Evolutionary conservation across 2,329 filamentous ascomycete species (phyloP).

Genomic region (Colletotrichum tofieldiae): DNA sequence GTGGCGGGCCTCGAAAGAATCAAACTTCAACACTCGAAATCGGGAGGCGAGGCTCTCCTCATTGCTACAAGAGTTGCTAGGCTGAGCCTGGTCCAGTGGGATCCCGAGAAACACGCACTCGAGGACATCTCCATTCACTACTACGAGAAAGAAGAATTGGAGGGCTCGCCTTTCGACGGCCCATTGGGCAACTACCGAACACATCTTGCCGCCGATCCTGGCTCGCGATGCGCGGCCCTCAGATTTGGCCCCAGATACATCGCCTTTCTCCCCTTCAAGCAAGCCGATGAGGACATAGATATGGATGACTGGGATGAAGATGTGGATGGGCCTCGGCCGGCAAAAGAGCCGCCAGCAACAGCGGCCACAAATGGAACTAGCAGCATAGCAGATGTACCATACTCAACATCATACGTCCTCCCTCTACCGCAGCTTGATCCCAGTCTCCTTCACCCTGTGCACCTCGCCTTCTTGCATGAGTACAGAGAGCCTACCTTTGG

Average conservation of each 20-base stretch:
- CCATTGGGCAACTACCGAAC: constrained; percentile 83
- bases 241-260: constrained; percentile 92
- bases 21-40: constrained; percentile 79
- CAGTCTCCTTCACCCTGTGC: constrained; percentile 87
- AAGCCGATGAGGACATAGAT: constrained; percentile 87
- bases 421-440: constrained; percentile 91
- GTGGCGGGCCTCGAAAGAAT: constrained; percentile 87
- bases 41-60: constrained; percentile 87
- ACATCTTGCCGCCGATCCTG: constrained; percentile 89
- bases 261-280: constrained; percentile 93
- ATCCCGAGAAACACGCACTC: constrained; percentile 83
- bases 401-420: constrained; percentile 93
- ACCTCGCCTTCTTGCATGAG: constrained; percentile 94
- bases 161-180: constrained; percentile 85
- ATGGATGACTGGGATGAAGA: constrained; percentile 94
- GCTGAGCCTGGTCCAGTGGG: constrained; percentile 94
- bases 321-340: constrained; percentile 77
- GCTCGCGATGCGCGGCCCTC: constrained; percentile 92
- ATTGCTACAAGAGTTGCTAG: constrained; percentile 92
- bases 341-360: constrained; percentile 57
- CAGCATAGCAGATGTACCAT: constrained; percentile 74
- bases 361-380: constrained; percentile 53
- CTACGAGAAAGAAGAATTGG: constrained; percentile 94
- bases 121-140: constrained; percentile 96
- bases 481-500: constrained; percentile 98